Percentiles rank a stretch among this genome's conserved stretches.
Conservation (phyloP, 2,329 filamentous ascomycete species). For the Clarireedia paspali region DNA sequence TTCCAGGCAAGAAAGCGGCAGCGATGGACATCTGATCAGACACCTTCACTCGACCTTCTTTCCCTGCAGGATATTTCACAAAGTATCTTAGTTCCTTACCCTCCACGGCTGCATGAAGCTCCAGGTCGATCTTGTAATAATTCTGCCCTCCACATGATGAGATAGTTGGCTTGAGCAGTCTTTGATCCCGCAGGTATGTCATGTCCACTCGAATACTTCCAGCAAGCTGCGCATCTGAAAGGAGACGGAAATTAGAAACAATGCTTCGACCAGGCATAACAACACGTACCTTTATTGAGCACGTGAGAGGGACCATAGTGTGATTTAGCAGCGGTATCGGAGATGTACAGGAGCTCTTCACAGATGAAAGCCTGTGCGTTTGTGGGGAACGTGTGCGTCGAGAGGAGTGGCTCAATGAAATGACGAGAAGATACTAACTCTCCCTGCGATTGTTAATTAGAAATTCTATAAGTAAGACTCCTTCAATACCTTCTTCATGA, state of each 20-base stretch:
- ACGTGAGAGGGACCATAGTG: conserved; percentile 6
- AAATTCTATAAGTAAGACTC: neutral
- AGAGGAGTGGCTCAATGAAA: neutral
- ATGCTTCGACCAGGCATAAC: neutral
- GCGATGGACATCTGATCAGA: conserved; percentile 14
- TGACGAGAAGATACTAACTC: neutral
- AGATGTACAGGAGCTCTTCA: conserved; percentile 16
- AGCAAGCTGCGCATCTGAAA: conserved; percentile 10
- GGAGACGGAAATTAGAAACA: neutral
- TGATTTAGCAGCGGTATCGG: conserved; percentile 9
- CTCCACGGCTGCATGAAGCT: conserved; percentile 12
- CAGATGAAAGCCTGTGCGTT: conserved; percentile 7
- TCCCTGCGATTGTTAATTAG: neutral
- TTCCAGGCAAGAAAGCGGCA: conserved; percentile 14
- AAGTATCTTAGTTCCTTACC: conserved; percentile 14
- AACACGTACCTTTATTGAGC: conserved; percentile 9
- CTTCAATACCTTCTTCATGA: conserved; percentile 12
- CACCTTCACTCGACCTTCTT: neutral
- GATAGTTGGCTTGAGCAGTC: neutral
- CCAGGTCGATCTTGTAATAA: conserved; percentile 13
- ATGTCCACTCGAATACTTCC: conserved; percentile 14
- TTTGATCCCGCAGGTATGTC: conserved; percentile 12
- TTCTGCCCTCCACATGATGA: neutral
- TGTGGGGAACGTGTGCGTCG: conserved; percentile 8
- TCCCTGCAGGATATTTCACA: conserved; percentile 8